Evolutionary conservation across 257 asterid species (phyloP), one percentile per base, ranked within the genome.

Genomic region (Przewalskia tangutica): DNA sequence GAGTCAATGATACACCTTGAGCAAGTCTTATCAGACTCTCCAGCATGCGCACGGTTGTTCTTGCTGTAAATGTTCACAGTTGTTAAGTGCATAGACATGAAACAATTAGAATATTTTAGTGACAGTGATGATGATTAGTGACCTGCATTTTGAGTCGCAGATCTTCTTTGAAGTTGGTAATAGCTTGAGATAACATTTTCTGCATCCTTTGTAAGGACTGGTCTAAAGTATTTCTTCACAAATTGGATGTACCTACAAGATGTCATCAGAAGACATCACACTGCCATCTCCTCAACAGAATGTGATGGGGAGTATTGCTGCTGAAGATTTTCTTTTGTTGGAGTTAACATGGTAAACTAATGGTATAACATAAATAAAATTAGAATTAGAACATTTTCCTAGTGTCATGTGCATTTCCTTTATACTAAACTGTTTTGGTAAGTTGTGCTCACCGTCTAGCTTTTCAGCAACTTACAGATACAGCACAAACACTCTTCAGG

Each of bases 11-110:
- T 59, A 64, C 86, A 95, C 99, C 99, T 89, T 94, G 99, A 81
- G 99, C 99, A 85, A 95, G 97, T 84, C 98, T 94, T 86, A 95
- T 95, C 91, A 95, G 88, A 87, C 99, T 95, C 88, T 95, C 99
- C 90, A 95, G 91, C 99, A 94, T 95, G 84, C 97, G 97, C 36
- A 95, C 90, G 13, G 98, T 95, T 83, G 99, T 95, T 90, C 99
- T 91, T 68, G 99, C 99, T 95, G 97, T 68, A 83, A 82, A 34
- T 58, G 9, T 60, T 81, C 79, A 66, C 53, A 78, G 64, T 77
- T 32, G 81, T 81, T 82, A 85, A 86, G 84, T 68, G 60, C 80
- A 67, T 10, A 34, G 63, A 0, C 55, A 60, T 81, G 60, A 32
- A 5, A 54, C 67, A 70, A 32, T 34, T 13, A 20, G 48, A 56